Conservation (phyloP, 2,329 filamentous ascomycete genomes). For the Pseudocercospora musae region DNA sequence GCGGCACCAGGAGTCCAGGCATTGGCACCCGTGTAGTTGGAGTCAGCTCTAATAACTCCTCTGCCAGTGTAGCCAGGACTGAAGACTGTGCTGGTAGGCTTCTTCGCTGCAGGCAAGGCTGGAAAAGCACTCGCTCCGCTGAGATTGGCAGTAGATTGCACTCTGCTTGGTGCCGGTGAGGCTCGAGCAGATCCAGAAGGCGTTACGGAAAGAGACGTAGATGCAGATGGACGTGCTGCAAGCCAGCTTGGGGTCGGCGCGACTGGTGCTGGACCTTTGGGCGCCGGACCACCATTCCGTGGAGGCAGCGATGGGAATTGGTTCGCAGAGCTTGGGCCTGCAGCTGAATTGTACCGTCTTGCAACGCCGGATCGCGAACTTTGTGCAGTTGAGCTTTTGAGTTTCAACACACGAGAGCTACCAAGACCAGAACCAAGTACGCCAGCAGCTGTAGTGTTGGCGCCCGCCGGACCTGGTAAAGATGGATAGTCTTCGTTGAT, state of each 20-base stretch:
- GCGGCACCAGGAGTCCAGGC: constrained; percentile 38
- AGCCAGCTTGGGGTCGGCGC: constrained; percentile 31
- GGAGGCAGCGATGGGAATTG: constrained; percentile 32
- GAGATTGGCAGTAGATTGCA: constrained; percentile 30
- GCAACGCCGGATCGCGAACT: constrained; percentile 60
- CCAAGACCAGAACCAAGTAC: constrained; percentile 51
- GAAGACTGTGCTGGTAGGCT: constrained; percentile 56
- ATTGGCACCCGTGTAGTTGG: constrained; percentile 39
- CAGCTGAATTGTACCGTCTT: constrained; percentile 52
- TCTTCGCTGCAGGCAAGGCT: constrained; percentile 74
- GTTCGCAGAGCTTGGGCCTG: constrained; percentile 23
- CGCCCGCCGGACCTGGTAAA: constrained; percentile 70
- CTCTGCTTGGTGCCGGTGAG: constrained; percentile 38
- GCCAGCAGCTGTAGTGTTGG: constrained; percentile 51
- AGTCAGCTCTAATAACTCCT: constrained; percentile 43
- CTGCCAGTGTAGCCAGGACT: constrained; percentile 48
- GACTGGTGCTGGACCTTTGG: constrained; percentile 17
- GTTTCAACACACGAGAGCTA: constrained; percentile 61
- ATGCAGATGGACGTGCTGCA: constrained; percentile 27
- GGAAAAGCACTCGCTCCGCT: constrained; percentile 66
- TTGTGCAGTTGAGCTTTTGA: constrained; percentile 68
- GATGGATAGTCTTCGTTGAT: constrained; percentile 96
- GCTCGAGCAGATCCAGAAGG: constrained; percentile 29
- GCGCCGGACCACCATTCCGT: constrained; percentile 17
- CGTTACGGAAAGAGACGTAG: constrained; percentile 31